These are phyloP conservation scores for Pythium myriotylum DNA, from an alignment of 352 stramenopile genomes.

Conservation along the genomic window DNA sequence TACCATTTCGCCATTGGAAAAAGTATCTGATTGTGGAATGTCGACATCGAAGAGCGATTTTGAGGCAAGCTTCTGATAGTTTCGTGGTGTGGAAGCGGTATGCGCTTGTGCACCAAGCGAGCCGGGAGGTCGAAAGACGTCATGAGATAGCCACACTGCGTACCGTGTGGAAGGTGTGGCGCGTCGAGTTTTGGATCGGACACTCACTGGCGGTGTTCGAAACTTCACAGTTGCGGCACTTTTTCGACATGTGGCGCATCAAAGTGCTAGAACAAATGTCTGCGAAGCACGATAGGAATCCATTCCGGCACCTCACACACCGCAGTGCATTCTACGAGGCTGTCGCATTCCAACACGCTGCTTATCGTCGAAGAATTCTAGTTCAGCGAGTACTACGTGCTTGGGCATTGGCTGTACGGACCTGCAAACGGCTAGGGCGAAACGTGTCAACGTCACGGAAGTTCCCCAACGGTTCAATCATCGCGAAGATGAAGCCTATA, in stretches of 20 bases:
- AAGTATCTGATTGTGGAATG: background rate
- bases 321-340: conserved; percentile 19
- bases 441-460: background rate
- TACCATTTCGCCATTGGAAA: conserved; percentile 5
- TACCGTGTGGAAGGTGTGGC: conserved; percentile 14
- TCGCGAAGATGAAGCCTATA: too few species aligned
- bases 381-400: conserved; percentile 10
- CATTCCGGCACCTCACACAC: too few species aligned
- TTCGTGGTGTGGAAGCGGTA: background rate
- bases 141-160: background rate
- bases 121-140: background rate
- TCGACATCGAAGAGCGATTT: background rate
- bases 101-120: conserved; percentile 1
- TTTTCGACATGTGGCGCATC: conserved; percentile 13
- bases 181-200: conserved; percentile 26
- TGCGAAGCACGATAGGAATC: too few species aligned
- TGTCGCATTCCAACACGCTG: conserved; percentile 9
- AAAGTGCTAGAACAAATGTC: too few species aligned
- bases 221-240: background rate
- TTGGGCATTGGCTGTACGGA: conserved; percentile 17
- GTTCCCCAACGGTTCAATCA: too few species aligned
- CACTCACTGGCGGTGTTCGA: background rate
- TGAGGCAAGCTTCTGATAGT: background rate
- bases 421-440: conserved; percentile 8
- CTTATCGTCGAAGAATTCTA: background rate